phyloP scores from a whole-genome alignment of 345 rosid species.

The Orychophragmus violaceus region DNA sequence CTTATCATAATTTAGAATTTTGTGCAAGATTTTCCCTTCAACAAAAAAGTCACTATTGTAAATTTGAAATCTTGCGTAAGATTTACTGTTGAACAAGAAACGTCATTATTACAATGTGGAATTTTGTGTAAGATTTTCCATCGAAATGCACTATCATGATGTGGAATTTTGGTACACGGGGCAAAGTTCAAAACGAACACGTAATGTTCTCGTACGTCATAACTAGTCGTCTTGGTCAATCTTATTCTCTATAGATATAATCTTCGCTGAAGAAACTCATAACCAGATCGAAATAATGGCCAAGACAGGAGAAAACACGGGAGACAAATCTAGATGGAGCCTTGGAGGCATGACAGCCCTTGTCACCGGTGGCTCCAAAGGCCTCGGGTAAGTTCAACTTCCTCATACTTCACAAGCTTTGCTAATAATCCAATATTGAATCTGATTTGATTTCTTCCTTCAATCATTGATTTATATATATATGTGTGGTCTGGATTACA shows the following conservation, averaged over 20 bases:
- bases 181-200: neutral
- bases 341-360: conserved; percentile 26
- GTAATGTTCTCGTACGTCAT: neutral
- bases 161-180: neutral
- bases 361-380: conserved; percentile 31
- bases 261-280: neutral
- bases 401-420: neutral
- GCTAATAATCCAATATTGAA: neutral
- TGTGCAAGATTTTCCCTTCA: neutral
- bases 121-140: neutral
- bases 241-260: neutral
- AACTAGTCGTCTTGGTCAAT: neutral
- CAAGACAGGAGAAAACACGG: neutral
- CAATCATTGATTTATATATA: neutral
- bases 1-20: neutral
- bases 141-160: neutral
- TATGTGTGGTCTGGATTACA: neutral
- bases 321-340: conserved; percentile 12
- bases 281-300: neutral
- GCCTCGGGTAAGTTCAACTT: conserved; percentile 19
- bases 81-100: neutral
- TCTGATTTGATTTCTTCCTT: neutral
- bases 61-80: neutral
- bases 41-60: neutral
- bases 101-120: neutral